Base-by-base conservation (phyloP, 164 flowering plant species). In the Brasenia schreberi region DNA sequence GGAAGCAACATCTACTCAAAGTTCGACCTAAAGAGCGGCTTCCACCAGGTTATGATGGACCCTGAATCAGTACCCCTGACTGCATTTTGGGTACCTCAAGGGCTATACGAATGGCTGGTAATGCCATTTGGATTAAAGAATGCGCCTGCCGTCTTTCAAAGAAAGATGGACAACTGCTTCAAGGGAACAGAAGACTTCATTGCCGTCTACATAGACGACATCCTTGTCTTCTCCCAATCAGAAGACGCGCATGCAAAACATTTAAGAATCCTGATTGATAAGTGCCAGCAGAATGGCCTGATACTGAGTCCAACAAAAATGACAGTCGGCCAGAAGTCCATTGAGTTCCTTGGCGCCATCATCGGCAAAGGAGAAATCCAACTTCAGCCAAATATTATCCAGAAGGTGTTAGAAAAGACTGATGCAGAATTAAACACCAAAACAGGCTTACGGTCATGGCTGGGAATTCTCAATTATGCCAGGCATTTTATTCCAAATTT, bases 191-290 rank as follows among this genome's bases (percentile, higher is more conserved):
- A 23, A 23, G 27, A 23, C 2, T 23, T 23, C 2, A 23, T 23
- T 2, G 27, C 27, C 27, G 27, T 23, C 27, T 23, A 23, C 27
- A 23, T 23, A 23, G 27, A 23, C 27, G 27, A 23, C 27, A 23
- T 71, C 17, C n/a, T 71, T 11, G 70, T 71, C 11, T 71, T 71
- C 58, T 71, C 74, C 0, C 44, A 70, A 11, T 59, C 7, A 18
- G 11, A 3, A 18, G 5, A 27, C 2, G 43, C 62, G 0, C 71
- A 72, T 60, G 44, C 12, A 0, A 43, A 43, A 6, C 75, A 68
- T 68, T 10, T 71, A 2, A 18, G 39, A 14, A 52, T 4, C 9
- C 23, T 70, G 61, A n/a, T 72, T 1, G 19, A 58, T 1, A 72
- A 23, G 9, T 67, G 66, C 42, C 7, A 64, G 19, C 0, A 42